A percentile compares a stretch with the other conserved stretches of the same genome.
Conservation (phyloP, 768 basidiomycete genomes). For the Coprinopsis sp. region DNA sequence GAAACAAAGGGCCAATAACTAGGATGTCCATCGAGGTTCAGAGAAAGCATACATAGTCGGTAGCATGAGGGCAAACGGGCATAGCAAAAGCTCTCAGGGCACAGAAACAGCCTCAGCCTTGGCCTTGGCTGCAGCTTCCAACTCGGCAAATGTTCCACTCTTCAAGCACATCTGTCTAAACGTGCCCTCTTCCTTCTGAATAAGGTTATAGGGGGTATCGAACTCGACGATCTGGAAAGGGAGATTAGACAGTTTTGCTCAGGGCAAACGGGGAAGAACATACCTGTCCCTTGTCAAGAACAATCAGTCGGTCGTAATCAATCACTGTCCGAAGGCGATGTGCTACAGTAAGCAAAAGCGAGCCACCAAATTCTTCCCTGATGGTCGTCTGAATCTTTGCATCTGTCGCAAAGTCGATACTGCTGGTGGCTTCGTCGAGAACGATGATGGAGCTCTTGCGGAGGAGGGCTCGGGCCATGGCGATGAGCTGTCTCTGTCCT, state of each 20-base stretch:
- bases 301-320: slow-evolving; percentile 75
- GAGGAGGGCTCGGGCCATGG: slow-evolving; percentile 79
- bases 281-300: slow-evolving; percentile 68
- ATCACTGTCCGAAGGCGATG: slow-evolving; percentile 75
- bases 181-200: slow-evolving; percentile 57
- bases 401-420: slow-evolving; percentile 85
- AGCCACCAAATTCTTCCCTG: slow-evolving; percentile 75
- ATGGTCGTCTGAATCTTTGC: slow-evolving; percentile 88
- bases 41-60: no score
- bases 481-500: slow-evolving; percentile 84
- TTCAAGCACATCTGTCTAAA: slow-evolving; percentile 68
- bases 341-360: slow-evolving; percentile 71
- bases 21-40: no score
- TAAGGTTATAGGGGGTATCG: slow-evolving; percentile 68
- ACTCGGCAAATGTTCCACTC: slow-evolving; percentile 59
- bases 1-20: no score
- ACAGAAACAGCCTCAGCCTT: slow-evolving; percentile 23
- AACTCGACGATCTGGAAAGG: slow-evolving; percentile 50
- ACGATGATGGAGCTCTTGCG: slow-evolving; percentile 70
- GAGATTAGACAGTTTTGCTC: not conserved
- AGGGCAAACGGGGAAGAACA: slow-evolving; percentile 4
- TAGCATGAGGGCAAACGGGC: not conserved
- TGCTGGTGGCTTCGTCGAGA: slow-evolving; percentile 81
- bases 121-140: slow-evolving; percentile 55
- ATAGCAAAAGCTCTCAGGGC: not conserved